Base-by-base conservation (phyloP, 495 filamentous ascomycete species). In the Extremus antarcticus region DNA sequence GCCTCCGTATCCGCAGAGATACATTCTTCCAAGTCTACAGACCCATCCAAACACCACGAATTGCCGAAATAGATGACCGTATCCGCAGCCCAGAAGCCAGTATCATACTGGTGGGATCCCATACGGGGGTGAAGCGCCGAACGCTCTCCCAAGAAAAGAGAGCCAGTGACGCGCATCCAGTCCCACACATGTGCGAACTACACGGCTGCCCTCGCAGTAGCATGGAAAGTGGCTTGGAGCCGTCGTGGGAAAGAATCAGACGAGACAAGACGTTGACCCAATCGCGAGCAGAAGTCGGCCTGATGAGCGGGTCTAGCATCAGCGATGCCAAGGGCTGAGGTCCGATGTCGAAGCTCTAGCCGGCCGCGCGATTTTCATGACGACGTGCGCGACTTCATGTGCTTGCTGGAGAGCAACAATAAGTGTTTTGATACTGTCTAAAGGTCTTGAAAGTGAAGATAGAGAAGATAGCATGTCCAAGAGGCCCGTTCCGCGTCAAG, bases 151-250 rank as follows among this genome's bases (percentile, higher is more conserved):
- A n/a, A n/a, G n/a, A n/a, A n/a, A n/a, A n/a, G n/a, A n/a, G 16
- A 21, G n/a, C 41, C 41, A 45, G 7, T 45, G 41, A 45, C 41
- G 41, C 41, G 41, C 4, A 7, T n/a, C 3, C 4, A 7, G 41
- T 17, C 19, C 41, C 41, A 45, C 41, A 45, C 41, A 45, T 45
- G 41, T 17, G 3, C 20, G 47, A 50, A 3, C 7, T 25, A 7
- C 49, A 25, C 49, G 49, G 49, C 39, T 51, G 25, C 47, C 49
- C 49, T 51, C 49, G 49, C 49, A 51, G 35, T 15, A 51, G 49
- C 17, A 9, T n/a, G 11, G 49, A 9, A n/a, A n/a, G 16, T 45
- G 41, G 41, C 41, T 45, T 45, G 41, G 4, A 17, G 8, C 41
- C 41, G 19, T n/a, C 41, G n/a, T 13, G 4, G 7, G 29, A 13